A percentile compares a stretch with the other conserved stretches of the same genome.
phyloP scores from a whole-genome alignment of 805 yeast genomes.

The Kurtzmaniella fragi region DNA sequence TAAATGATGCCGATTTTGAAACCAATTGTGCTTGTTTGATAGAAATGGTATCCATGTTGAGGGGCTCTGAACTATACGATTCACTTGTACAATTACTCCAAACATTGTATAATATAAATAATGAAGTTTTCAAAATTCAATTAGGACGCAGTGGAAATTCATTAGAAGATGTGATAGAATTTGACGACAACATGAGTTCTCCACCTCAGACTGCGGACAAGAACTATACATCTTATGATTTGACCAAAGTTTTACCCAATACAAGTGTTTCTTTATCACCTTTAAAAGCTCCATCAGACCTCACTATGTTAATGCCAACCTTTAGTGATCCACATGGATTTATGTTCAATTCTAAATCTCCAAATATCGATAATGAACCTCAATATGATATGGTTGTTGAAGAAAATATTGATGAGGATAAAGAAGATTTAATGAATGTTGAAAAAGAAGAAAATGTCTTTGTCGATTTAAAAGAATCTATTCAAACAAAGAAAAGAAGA shows the following conservation, averaged over 20 bases:
- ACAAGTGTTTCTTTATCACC: constrained; percentile 15
- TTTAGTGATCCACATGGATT: constrained; percentile 4
- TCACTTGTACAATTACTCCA: constrained; percentile 19
- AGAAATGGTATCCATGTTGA: constrained; percentile 27
- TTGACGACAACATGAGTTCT: constrained; percentile 4
- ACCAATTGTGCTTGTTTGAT: constrained; percentile 21
- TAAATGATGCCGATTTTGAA: constrained; percentile 26
- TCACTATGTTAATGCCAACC: constrained; percentile 10
- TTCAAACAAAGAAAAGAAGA: constrained; percentile 1
- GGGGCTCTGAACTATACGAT: constrained; percentile 22
- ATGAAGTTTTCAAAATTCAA: constrained; percentile 5
- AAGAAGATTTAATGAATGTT: constrained; percentile 1
- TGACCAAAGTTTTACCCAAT: constrained; percentile 23
- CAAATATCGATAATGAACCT: constrained; percentile 6
- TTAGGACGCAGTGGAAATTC: constrained; percentile 6
- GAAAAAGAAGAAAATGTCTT: constrained; percentile 2
- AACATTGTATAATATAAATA: constrained; percentile 24
- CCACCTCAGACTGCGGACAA: constrained; percentile 4
- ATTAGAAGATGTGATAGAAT: constrained; percentile 7
- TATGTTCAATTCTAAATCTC: constrained; percentile 4
- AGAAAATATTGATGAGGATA: constrained; percentile 57
- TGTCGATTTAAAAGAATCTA: constrained; percentile 1
- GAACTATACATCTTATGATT: constrained; percentile 20
- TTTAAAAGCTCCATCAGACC: constrained; percentile 10
- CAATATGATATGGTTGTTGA: constrained; percentile 53